Evolutionary conservation across 176 grass and related monocot species (phyloP).

Genomic region (Oryza australiensis): DNA sequence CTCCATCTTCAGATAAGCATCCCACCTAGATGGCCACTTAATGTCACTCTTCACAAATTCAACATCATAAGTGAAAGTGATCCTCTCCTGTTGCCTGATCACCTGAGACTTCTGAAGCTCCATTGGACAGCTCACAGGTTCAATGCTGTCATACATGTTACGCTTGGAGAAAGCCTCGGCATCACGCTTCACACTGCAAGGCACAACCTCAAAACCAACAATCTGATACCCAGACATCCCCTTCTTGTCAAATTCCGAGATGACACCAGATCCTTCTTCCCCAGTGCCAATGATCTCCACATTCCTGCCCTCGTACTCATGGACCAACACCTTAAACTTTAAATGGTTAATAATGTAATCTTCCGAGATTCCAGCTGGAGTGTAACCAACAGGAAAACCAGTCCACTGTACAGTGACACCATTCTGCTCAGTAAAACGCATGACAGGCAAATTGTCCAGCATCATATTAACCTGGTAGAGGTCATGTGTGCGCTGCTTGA

Average conservation of each 20-base stretch:
- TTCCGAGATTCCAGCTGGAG: conserved; percentile 50
- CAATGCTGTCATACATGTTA: conserved; percentile 79
- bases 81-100: conserved; percentile 76
- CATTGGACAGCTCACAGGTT: conserved; percentile 59
- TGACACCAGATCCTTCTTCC: conserved; percentile 75
- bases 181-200: conserved; percentile 78
- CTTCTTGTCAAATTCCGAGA: conserved; percentile 69
- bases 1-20: conserved; percentile 85
- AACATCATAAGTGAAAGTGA: conserved; percentile 76
- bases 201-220: conserved; percentile 86
- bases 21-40: conserved; percentile 91
- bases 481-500: conserved; percentile 73
- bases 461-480: conserved; percentile 97
- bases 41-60: conserved; percentile 81
- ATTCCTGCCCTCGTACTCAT: conserved; percentile 64
- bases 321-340: conserved; percentile 80
- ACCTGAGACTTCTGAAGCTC: conserved; percentile 72
- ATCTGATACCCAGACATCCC: conserved; percentile 86
- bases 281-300: conserved; percentile 72
- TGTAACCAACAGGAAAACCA: conserved; percentile 80
- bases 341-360: conserved; percentile 90
- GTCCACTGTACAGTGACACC: conserved; percentile 77
- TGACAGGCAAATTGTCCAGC: conserved; percentile 85
- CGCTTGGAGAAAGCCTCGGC: conserved; percentile 56
- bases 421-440: conserved; percentile 75